Base-by-base conservation (phyloP, 192 early-diverging fungal genomes). In the Linnemannia exigua region DNA sequence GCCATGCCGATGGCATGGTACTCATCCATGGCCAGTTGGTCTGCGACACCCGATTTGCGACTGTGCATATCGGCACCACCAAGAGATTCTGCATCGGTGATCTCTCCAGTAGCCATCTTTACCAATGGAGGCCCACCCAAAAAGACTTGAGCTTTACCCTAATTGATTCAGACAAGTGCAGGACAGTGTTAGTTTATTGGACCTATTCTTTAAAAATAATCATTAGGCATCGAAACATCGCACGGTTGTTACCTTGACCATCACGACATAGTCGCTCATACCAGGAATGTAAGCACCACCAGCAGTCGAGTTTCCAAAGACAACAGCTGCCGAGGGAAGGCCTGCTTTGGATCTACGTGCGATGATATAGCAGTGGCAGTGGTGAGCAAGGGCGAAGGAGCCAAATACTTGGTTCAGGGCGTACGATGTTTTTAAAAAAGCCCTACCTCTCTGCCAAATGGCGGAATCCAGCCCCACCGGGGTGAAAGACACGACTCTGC, bases 1-100 rank as follows among this genome's bases (percentile, higher is more conserved):
- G 93, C 92, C 87, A 92, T 93, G 1, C 89, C 79, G 36, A 94
- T 90, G 73, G 92, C 93, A 66, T 93, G 92, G 38, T 87, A 76
- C 76, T 94, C 93, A 70, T 93, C 92, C 66, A 82, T 79, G 12
- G 93, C 93, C 36, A 94, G 70, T 68, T 92, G 92, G 74, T 94
- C 93, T 61, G 91, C 88, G 3, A 94, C 88, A 36, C 91, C 91
- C 14, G 91, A 92, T 61, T 89, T 88, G 31, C 93, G 89, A 44
- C 89, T 90, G 78, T 94, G 93, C 93, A 94, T 94, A 54, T 92
- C 89, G n/a, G 92, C 93, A 16, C 93, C 93, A 68, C 93, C 93
- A 9, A 94, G 72, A 79, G 89, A 92, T 63, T 94, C 93, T 11
- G 91, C 91, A 87, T 93, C 93, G 1, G 90, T 90, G 12, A 92